Conservation (phyloP, 2,329 filamentous ascomycete species). For the Thermothelomyces thermophilus region DNA sequence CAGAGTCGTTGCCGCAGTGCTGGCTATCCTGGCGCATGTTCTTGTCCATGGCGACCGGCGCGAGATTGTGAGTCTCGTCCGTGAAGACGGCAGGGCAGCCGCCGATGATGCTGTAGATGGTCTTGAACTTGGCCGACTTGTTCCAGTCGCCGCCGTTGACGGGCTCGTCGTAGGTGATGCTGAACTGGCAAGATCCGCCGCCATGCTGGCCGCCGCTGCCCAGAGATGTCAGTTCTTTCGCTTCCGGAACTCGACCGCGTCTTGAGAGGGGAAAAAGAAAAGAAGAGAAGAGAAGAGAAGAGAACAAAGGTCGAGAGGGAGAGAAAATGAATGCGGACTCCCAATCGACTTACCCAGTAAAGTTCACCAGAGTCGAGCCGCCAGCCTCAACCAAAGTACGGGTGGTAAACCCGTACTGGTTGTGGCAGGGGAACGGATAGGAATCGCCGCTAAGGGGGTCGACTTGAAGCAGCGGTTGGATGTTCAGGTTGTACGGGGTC, state of each 20-base stretch:
- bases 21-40: conserved; percentile 13
- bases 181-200: conserved; percentile 30
- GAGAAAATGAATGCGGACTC: too few relatives aligned
- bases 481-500: conserved; percentile 17
- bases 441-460: conserved; percentile 12
- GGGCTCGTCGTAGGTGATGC: conserved; percentile 24
- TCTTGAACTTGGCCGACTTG: conserved; percentile 25
- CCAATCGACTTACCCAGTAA: conserved; percentile 19
- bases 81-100: conserved; percentile 26
- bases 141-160: conserved; percentile 14
- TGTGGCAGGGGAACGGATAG: conserved; percentile 18
- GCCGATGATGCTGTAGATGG: conserved; percentile 30
- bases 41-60: conserved; percentile 4
- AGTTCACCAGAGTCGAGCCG: conserved; percentile 20
- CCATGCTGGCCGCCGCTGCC: conserved; percentile 26
- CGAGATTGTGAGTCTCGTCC: conserved; percentile 15
- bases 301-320: too few relatives aligned
- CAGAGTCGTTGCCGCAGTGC: conserved; percentile 23
- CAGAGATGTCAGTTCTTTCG: not conserved
- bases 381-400: conserved; percentile 18
- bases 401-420: conserved; percentile 7
- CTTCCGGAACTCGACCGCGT: too few relatives aligned
- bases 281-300: too few relatives aligned
- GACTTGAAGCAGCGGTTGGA: conserved; percentile 16
- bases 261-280: too few relatives aligned